Conservation (phyloP, 2,329 filamentous ascomycete genomes). For the Triangularia setosa region DNA sequence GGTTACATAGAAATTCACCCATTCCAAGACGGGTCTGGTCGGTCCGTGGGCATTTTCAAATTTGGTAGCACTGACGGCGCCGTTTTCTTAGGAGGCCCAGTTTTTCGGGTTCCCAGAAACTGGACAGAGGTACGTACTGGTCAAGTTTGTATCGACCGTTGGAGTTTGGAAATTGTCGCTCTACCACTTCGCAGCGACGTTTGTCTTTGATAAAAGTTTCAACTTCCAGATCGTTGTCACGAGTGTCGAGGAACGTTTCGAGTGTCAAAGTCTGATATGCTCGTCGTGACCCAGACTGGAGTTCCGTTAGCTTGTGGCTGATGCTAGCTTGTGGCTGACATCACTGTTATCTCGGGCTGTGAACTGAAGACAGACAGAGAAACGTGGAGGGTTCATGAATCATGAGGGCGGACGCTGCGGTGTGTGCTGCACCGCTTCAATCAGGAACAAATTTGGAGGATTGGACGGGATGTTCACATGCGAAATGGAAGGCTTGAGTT, state of each 20-base stretch:
- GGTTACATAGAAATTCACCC: background rate
- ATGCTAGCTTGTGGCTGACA: background rate
- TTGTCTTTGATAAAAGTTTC: background rate
- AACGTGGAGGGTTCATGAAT: background rate
- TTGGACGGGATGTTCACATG: slow-evolving; percentile 13
- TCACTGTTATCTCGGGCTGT: background rate
- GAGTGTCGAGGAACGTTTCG: background rate
- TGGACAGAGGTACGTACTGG: background rate
- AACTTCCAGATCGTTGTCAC: background rate
- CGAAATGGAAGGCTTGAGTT: slow-evolving; percentile 19
- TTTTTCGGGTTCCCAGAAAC: background rate
- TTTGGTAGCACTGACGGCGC: background rate
- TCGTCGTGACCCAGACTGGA: too few relatives aligned
- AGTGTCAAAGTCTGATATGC: background rate
- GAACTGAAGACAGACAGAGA: background rate
- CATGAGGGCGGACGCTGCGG: background rate
- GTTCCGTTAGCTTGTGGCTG: background rate
- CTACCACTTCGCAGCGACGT: background rate
- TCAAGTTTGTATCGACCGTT: background rate
- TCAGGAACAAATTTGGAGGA: background rate
- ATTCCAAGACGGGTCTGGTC: slow-evolving; percentile 6
- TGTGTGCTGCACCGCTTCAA: background rate
- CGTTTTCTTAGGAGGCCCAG: background rate
- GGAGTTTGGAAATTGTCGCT: background rate
- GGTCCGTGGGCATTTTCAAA: slow-evolving; percentile 6